phyloP scores from a whole-genome alignment of 2,329 filamentous ascomycete genomes.

The Diaporthe citriasiana region DNA sequence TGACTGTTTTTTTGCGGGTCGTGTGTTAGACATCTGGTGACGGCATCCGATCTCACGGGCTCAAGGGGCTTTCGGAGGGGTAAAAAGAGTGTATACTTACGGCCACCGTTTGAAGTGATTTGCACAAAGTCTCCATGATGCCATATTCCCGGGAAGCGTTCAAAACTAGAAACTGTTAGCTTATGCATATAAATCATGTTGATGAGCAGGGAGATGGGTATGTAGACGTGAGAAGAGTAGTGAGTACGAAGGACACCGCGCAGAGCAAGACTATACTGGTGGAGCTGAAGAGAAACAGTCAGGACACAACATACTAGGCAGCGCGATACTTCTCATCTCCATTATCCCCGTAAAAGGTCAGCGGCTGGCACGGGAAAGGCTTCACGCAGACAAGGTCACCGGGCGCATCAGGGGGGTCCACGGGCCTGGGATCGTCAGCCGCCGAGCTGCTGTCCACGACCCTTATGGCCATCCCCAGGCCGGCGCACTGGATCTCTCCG shows the following conservation, averaged over 20 bases:
- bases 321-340: conserved; percentile 83
- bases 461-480: conserved; percentile 82
- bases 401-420: conserved; percentile 73
- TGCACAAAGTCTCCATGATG: conserved; percentile 94
- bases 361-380: conserved; percentile 91
- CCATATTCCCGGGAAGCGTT: conserved; percentile 84
- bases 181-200: background rate
- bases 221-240: background rate
- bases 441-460: conserved; percentile 69
- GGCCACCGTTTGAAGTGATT: conserved; percentile 77
- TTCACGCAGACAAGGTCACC: conserved; percentile 90
- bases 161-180: conserved; percentile 67
- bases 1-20: conserved; percentile 55
- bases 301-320: conserved; percentile 68
- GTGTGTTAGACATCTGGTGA: background rate
- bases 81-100: background rate
- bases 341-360: conserved; percentile 85
- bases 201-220: background rate
- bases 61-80: background rate
- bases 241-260: background rate
- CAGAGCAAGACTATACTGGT: background rate
- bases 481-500: conserved; percentile 83
- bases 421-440: conserved; percentile 62
- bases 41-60: background rate
- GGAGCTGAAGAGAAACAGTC: background rate